These are phyloP conservation scores for Geum urbanum DNA, from an alignment of 306 rosid genomes.

Conservation along the genomic window DNA sequence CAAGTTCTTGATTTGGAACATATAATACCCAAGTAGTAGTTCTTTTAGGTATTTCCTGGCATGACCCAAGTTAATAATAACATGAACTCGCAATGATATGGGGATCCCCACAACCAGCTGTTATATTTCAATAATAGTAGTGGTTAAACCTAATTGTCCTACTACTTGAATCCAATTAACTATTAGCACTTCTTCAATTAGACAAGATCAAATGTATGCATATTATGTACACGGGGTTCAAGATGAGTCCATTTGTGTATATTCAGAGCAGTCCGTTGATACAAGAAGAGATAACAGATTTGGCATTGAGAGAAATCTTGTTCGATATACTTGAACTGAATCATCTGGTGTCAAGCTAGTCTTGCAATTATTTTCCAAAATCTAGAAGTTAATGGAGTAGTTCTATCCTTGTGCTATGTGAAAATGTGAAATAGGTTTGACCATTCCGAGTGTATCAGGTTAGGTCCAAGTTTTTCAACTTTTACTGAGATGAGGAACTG, in stretches of 20 bases:
- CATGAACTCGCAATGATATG: background rate
- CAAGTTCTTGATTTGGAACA: background rate
- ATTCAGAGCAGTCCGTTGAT: background rate
- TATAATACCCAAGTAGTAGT: background rate
- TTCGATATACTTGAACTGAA: background rate
- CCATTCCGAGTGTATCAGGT: background rate
- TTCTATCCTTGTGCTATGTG: background rate
- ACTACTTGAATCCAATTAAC: background rate
- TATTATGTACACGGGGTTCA: background rate
- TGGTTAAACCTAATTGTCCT: slow-evolving; percentile 11
- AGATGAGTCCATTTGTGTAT: background rate
- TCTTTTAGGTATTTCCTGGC: slow-evolving; percentile 9
- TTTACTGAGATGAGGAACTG: background rate
- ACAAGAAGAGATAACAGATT: background rate
- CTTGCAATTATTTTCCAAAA: background rate
- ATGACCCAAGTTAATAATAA: background rate
- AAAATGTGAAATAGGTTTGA: background rate
- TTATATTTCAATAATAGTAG: background rate
- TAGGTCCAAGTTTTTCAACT: background rate
- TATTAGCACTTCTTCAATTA: background rate
- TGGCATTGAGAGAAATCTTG: background rate
- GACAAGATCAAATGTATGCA: background rate
- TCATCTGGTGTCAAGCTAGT: background rate
- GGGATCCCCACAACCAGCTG: background rate
- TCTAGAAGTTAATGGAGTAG: background rate